Percentiles rank a stretch among this genome's conserved stretches.
phyloP scores from a whole-genome alignment of 257 asterid genomes.

The Ballota nigra region DNA sequence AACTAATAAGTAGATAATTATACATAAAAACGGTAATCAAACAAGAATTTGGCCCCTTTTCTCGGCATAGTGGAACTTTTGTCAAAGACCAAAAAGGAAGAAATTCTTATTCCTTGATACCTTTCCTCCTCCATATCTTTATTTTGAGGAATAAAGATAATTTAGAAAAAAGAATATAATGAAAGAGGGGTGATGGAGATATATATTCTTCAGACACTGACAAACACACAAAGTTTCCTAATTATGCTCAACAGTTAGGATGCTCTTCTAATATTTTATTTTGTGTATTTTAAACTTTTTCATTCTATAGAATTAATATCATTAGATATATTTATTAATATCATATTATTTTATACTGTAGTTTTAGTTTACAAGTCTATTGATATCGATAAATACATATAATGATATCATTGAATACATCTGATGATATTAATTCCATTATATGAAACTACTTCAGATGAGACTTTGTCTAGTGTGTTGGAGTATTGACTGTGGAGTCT shows the following conservation, averaged over 20 bases:
- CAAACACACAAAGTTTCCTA: background rate
- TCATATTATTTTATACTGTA: too few relatives aligned
- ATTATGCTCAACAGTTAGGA: background rate
- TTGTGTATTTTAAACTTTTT: too few relatives aligned
- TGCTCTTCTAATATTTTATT: background rate
- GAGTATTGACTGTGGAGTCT: too few relatives aligned
- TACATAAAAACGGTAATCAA: conserved; percentile 12
- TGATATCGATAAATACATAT: too few relatives aligned
- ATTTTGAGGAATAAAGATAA: conserved; percentile 38
- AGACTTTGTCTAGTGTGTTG: too few relatives aligned
- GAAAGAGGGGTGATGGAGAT: background rate
- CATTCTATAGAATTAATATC: too few relatives aligned
- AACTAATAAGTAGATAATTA: conserved; percentile 1
- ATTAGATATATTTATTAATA: too few relatives aligned
- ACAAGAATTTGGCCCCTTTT: conserved; percentile 26
- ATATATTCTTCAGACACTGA: conserved; percentile 8
- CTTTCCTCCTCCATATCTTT: conserved; percentile 38
- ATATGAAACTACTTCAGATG: too few relatives aligned
- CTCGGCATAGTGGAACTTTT: conserved; percentile 31
- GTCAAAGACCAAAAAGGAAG: conserved; percentile 21
- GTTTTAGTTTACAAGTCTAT: too few relatives aligned
- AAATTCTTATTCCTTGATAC: conserved; percentile 43
- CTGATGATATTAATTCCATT: too few relatives aligned
- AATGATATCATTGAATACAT: too few relatives aligned
- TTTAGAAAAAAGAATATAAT: conserved; percentile 21